phyloP scores from a whole-genome alignment of 1,139 yeast species.

The Pichia kudriavzevii region DNA sequence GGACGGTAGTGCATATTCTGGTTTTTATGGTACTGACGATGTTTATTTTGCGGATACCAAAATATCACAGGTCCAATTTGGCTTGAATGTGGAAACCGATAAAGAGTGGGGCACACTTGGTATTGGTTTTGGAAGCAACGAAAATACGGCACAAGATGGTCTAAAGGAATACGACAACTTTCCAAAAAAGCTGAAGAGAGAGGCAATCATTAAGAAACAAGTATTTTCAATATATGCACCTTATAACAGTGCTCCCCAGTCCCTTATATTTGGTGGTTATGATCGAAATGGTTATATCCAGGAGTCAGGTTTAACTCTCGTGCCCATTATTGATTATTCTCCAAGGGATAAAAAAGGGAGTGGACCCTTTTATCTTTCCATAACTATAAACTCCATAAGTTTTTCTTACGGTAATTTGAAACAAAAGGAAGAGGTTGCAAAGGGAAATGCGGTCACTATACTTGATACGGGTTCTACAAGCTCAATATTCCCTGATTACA shows the following conservation, averaged over 20 bases:
- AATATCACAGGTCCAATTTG: slow-evolving; percentile 41
- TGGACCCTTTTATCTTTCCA: slow-evolving; percentile 30
- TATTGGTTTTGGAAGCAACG: slow-evolving; percentile 44
- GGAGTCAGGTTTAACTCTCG: slow-evolving; percentile 31
- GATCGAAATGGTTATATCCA: slow-evolving; percentile 30
- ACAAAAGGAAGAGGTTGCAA: slow-evolving; percentile 26
- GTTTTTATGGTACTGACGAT: slow-evolving; percentile 52
- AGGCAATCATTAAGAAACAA: slow-evolving; percentile 40
- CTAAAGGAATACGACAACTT: slow-evolving; percentile 38
- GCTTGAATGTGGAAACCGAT: slow-evolving; percentile 41
- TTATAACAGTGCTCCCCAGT: slow-evolving; percentile 17
- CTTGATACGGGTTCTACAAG: slow-evolving; percentile 60
- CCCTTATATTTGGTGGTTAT: slow-evolving; percentile 44
- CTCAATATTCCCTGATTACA: slow-evolving; percentile 38
- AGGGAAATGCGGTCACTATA: slow-evolving; percentile 34
- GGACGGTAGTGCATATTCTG: slow-evolving; percentile 48
- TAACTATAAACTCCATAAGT: slow-evolving; percentile 30
- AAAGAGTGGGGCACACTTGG: slow-evolving; percentile 49
- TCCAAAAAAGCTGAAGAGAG: slow-evolving; percentile 43
- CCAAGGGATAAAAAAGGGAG: slow-evolving; percentile 24
- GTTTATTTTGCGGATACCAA: slow-evolving; percentile 34
- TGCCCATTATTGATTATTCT: slow-evolving; percentile 23
- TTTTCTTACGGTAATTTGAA: slow-evolving; percentile 2
- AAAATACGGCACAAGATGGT: slow-evolving; percentile 28
- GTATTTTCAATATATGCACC: slow-evolving; percentile 46